A percentile compares a stretch with the other conserved stretches of the same genome.
phyloP scores from a whole-genome alignment of 306 rosid genomes.

The Begonia fuchsioides region DNA sequence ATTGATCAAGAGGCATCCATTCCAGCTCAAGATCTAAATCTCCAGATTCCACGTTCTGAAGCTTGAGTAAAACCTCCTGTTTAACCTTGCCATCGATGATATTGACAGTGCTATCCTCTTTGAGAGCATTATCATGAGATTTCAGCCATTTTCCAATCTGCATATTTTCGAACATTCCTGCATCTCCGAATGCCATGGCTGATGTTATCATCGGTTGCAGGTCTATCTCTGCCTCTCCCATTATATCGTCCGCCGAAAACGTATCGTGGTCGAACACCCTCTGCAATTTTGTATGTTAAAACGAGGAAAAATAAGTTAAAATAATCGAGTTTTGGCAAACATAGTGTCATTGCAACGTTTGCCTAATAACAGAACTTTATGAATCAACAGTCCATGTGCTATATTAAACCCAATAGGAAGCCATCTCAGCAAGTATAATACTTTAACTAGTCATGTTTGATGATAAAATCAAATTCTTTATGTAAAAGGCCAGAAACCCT shows the following conservation, averaged over 20 bases:
- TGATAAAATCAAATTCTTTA: too few species aligned
- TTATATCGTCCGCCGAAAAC: slow-evolving; percentile 76
- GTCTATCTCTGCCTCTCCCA: slow-evolving; percentile 94
- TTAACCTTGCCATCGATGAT: slow-evolving; percentile 57
- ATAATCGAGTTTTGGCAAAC: too few species aligned
- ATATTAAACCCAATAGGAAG: too few species aligned
- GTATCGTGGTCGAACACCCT: slow-evolving; percentile 70
- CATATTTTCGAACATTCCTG: slow-evolving; percentile 75
- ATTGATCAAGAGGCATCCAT: slow-evolving; percentile 88
- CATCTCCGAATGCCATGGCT: slow-evolving; percentile 87
- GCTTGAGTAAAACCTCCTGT: slow-evolving; percentile 65
- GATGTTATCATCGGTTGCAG: slow-evolving; percentile 90
- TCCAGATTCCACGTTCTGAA: slow-evolving; percentile 84
- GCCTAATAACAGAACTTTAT: too few species aligned
- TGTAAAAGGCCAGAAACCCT: too few species aligned
- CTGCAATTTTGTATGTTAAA: slow-evolving; percentile 25
- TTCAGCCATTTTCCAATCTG: slow-evolving; percentile 97
- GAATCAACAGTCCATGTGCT: too few species aligned
- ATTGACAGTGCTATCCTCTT: slow-evolving; percentile 60
- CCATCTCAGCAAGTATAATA: too few species aligned
- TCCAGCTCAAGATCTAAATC: slow-evolving; percentile 67
- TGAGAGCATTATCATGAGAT: slow-evolving; percentile 71
- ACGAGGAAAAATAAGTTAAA: too few species aligned
- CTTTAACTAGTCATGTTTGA: too few species aligned
- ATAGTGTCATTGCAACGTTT: too few species aligned